Percentiles rank a stretch among this genome's conserved stretches.
These are phyloP conservation scores for Venturia nashicola DNA, from an alignment of 2,329 filamentous ascomycete genomes.

Conservation along the genomic window DNA sequence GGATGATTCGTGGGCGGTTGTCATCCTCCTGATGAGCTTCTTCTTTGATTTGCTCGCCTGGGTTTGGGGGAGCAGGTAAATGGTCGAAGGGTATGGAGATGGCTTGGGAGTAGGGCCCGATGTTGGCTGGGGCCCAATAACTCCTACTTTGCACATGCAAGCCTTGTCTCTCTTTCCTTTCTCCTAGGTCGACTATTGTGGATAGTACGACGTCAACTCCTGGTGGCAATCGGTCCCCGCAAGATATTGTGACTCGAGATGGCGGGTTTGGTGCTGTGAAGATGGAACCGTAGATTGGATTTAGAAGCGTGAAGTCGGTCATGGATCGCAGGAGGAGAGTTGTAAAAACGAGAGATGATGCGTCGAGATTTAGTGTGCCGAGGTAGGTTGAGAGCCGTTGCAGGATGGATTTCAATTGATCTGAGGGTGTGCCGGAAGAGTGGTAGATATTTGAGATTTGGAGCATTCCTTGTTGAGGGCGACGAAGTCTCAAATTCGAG, in stretches of 20 bases:
- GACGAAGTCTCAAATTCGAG: neutral
- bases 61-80: neutral
- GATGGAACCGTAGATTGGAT: constrained; percentile 60
- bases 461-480: neutral
- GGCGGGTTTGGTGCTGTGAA: constrained; percentile 75
- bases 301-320: constrained; percentile 64
- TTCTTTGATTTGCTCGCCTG: neutral
- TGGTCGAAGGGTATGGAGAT: constrained; percentile 41
- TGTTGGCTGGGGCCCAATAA: constrained; percentile 97
- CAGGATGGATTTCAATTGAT: neutral
- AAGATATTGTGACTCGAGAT: constrained; percentile 70
- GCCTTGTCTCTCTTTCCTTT: constrained; percentile 27
- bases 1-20: constrained; percentile 34
- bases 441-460: neutral
- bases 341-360: constrained; percentile 24
- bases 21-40: constrained; percentile 8
- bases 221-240: constrained; percentile 52
- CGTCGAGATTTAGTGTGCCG: neutral
- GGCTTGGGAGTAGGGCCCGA: constrained; percentile 92
- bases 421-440: neutral
- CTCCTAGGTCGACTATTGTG: constrained; percentile 27
- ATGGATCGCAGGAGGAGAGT: constrained; percentile 66
- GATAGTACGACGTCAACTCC: constrained; percentile 50
- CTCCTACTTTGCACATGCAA: constrained; percentile 87
- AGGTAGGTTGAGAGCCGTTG: neutral